Evolutionary conservation across 441 rosid species (phyloP).

Genomic region (Manihot esculenta): DNA sequence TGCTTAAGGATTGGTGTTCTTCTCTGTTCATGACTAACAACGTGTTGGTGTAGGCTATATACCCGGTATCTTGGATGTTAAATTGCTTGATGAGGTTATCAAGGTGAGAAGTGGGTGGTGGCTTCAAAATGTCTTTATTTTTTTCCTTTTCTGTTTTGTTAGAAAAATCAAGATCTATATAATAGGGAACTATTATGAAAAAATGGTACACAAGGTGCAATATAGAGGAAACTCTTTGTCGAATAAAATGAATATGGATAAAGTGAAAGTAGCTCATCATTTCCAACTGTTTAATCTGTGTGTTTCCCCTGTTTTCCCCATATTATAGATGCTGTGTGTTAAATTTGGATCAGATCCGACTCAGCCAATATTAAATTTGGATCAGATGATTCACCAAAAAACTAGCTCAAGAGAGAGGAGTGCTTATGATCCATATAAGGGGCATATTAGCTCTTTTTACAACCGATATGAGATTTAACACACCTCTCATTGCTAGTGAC

Average conservation of each 20-base stretch:
- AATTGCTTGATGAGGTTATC: constrained; percentile 83
- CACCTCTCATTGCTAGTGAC: too few relatives aligned
- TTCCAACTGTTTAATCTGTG: neutral
- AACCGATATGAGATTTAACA: too few relatives aligned
- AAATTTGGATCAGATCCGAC: too few relatives aligned
- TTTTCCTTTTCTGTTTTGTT: neutral
- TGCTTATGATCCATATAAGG: too few relatives aligned
- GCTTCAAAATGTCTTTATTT: neutral
- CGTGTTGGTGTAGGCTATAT: constrained; percentile 53
- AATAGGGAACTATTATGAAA: neutral
- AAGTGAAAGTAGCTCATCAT: neutral
- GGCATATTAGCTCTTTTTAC: too few relatives aligned
- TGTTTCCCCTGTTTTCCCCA: neutral
- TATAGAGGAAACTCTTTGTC: neutral
- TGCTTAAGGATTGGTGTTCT: constrained; percentile 15
- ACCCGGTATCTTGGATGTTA: constrained; percentile 76
- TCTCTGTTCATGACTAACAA: constrained; percentile 21
- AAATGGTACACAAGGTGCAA: neutral
- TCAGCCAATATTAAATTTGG: too few relatives aligned
- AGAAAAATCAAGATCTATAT: neutral
- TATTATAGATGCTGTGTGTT: too few relatives aligned
- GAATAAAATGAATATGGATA: neutral
- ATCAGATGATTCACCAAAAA: too few relatives aligned
- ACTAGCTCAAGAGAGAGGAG: too few relatives aligned
- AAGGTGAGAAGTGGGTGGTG: constrained; percentile 43